These are phyloP conservation scores for Flueggea neowawraea DNA, from an alignment of 441 rosid species.

Conservation along the genomic window DNA sequence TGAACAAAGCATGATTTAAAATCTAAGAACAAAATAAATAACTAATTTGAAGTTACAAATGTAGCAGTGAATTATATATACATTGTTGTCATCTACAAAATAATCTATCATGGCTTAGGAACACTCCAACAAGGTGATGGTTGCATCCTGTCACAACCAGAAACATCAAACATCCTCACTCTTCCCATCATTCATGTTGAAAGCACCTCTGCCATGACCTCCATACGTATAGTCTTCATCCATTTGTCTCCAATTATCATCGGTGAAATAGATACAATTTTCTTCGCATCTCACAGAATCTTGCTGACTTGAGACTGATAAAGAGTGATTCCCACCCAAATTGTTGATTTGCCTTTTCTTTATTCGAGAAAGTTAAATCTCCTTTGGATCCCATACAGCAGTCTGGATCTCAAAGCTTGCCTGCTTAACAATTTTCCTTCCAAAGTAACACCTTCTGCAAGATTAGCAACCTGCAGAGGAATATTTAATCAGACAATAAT, in stretches of 20 bases:
- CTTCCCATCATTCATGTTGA: not conserved
- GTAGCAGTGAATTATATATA: too few relatives aligned
- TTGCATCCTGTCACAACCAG: too few relatives aligned
- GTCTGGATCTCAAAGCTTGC: constrained; percentile 33
- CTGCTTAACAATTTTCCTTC: constrained; percentile 83
- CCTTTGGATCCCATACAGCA: too few relatives aligned
- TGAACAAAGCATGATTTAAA: too few relatives aligned
- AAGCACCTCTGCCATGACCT: not conserved
- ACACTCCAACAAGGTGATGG: too few relatives aligned
- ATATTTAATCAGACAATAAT: not conserved
- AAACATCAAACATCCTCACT: not conserved
- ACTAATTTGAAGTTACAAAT: too few relatives aligned
- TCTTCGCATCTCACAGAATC: not conserved
- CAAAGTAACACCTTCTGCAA: constrained; percentile 80
- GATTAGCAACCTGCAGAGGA: constrained; percentile 53
- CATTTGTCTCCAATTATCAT: constrained; percentile 1
- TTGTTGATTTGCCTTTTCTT: too few relatives aligned
- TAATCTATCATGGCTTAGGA: too few relatives aligned
- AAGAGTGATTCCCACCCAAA: constrained; percentile 2
- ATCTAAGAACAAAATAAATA: too few relatives aligned
- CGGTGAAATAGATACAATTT: not conserved
- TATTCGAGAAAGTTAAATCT: too few relatives aligned
- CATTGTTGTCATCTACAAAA: too few relatives aligned
- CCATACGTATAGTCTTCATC: not conserved
- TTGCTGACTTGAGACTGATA: not conserved